Evolutionary conservation across 306 rosid species (phyloP).

Genomic region (Glycyrrhiza uralensis): DNA sequence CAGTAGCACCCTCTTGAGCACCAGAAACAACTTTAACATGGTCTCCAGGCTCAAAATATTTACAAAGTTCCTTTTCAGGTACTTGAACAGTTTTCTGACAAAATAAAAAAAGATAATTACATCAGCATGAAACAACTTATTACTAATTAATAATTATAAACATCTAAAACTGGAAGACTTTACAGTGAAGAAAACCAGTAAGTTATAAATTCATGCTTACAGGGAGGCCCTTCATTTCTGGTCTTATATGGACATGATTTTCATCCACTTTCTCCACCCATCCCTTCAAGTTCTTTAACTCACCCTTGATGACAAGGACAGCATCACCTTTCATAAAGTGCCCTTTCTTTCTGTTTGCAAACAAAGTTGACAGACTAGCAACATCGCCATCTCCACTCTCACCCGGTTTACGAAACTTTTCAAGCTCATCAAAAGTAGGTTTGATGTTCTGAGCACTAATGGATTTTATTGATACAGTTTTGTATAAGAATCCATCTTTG

Average conservation of each 20-base stretch:
- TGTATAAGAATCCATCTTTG: conserved; percentile 92
- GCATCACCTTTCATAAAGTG: conserved; percentile 99
- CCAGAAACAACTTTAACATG: conserved; percentile 98
- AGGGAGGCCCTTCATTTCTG: conserved; percentile 86
- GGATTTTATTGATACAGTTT: conserved; percentile 87
- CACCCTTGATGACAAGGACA: conserved; percentile 85
- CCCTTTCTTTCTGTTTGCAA: conserved; percentile 92
- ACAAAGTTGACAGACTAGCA: conserved; percentile 81
- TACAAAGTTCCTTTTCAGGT: conserved; percentile 86
- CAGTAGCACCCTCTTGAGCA: conserved; percentile 94
- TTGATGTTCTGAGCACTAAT: conserved; percentile 70
- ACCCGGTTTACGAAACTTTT: conserved; percentile 84
- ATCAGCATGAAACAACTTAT: conserved; percentile 10
- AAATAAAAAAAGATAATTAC: background rate
- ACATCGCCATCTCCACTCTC: conserved; percentile 90
- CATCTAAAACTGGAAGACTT: background rate
- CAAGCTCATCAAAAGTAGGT: conserved; percentile 94
- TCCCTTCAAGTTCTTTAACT: conserved; percentile 87
- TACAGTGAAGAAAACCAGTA: background rate
- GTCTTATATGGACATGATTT: conserved; percentile 82
- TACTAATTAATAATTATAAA: background rate
- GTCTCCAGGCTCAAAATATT: conserved; percentile 95
- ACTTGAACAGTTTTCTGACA: conserved; percentile 78
- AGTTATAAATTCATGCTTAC: conserved; percentile 46
- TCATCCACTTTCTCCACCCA: conserved; percentile 98